Percentiles rank a stretch among this genome's conserved stretches.
Conservation (phyloP, 139 green algal species). For the Nannochloris sp. region DNA sequence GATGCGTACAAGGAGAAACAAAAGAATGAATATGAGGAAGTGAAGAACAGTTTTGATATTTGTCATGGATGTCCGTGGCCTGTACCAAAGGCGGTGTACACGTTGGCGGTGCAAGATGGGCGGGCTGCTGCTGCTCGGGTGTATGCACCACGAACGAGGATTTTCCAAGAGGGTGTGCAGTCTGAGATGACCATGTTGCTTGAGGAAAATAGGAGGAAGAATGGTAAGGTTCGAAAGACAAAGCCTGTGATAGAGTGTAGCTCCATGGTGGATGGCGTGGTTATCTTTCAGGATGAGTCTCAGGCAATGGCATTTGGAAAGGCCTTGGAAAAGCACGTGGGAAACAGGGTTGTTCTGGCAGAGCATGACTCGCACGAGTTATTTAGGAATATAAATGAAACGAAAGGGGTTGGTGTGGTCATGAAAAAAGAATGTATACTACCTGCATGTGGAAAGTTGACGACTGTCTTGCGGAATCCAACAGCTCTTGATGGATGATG, state of each 20-base stretch:
- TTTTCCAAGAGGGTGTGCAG: conserved; percentile 28
- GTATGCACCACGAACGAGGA: conserved; percentile 47
- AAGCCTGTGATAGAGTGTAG: conserved; percentile 23
- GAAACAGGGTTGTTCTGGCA: conserved; percentile 25
- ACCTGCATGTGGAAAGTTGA: conserved; percentile 46
- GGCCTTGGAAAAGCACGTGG: conserved; percentile 34
- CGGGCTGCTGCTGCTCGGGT: background rate
- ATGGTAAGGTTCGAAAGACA: conserved; percentile 9
- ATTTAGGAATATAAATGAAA: conserved; percentile 45
- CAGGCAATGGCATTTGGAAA: conserved; percentile 44
- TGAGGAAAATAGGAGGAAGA: conserved; percentile 16
- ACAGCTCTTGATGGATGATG: conserved; percentile 15
- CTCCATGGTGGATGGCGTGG: conserved; percentile 47
- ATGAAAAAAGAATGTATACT: conserved; percentile 24
- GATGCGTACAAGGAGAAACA: conserved; percentile 28
- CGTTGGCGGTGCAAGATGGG: conserved; percentile 26
- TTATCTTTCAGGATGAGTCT: conserved; percentile 45
- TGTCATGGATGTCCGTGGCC: conserved; percentile 53
- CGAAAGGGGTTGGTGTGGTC: conserved; percentile 44
- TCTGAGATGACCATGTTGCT: conserved; percentile 49
- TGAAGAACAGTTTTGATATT: conserved; percentile 40
- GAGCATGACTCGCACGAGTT: conserved; percentile 44
- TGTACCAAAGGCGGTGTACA: conserved; percentile 47
- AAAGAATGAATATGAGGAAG: conserved; percentile 16
- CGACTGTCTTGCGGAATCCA: conserved; percentile 26